phyloP scores from a whole-genome alignment of 2,329 filamentous ascomycete genomes.

The Taxawa tesnikishii region DNA sequence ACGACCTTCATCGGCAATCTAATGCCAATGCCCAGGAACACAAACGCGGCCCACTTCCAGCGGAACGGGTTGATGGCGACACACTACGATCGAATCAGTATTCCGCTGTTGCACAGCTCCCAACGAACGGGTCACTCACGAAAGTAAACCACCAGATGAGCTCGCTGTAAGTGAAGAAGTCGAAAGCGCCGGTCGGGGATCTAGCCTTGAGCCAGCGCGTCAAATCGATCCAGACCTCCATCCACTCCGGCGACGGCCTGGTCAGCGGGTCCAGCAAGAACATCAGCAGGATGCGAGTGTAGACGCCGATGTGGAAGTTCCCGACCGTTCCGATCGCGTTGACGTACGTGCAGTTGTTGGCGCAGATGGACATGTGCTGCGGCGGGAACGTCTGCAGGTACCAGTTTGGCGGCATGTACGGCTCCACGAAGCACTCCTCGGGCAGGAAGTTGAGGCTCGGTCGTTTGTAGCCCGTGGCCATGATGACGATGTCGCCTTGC shows the following conservation, averaged over 20 bases:
- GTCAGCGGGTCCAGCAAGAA: slow-evolving; percentile 70
- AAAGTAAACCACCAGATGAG: slow-evolving; percentile 78
- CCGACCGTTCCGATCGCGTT: slow-evolving; percentile 71
- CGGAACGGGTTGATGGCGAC: slow-evolving; percentile 69
- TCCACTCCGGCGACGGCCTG: slow-evolving; percentile 58
- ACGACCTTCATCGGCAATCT: slow-evolving; percentile 55
- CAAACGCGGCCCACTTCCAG: slow-evolving; percentile 83
- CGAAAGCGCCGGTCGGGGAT: slow-evolving; percentile 64
- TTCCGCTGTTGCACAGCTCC: neutral
- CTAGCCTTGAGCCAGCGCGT: slow-evolving; percentile 57
- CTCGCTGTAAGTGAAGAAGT: slow-evolving; percentile 83
- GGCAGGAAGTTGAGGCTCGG: slow-evolving; percentile 65
- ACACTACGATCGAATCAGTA: slow-evolving; percentile 2
- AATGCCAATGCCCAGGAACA: slow-evolving; percentile 63
- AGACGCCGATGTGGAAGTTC: slow-evolving; percentile 84
- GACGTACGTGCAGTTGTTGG: slow-evolving; percentile 75
- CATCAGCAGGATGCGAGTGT: slow-evolving; percentile 76
- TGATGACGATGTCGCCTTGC: slow-evolving; percentile 63
- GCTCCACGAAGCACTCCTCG: slow-evolving; percentile 56
- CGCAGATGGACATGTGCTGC: slow-evolving; percentile 57
- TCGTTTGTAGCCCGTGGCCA: slow-evolving; percentile 72
- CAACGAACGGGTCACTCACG: slow-evolving; percentile 28
- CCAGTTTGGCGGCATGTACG: slow-evolving; percentile 74
- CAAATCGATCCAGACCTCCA: slow-evolving; percentile 80
- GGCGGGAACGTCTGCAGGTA: slow-evolving; percentile 81